Base-by-base conservation (phyloP, 305 asterid genomes). In the Solanum chacoense region DNA sequence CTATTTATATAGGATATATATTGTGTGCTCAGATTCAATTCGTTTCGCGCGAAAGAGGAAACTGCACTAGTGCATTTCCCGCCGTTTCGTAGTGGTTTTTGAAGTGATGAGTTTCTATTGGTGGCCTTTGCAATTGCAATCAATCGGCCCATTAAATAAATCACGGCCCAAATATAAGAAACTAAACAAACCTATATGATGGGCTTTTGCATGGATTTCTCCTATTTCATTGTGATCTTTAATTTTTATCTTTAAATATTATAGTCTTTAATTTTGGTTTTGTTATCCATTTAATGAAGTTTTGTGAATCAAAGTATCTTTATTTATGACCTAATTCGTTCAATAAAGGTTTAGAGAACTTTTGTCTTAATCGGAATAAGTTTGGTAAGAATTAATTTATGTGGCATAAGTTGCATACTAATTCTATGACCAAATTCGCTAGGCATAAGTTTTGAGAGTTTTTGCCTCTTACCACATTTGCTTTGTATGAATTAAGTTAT, bases 41-140 rank as follows among this genome's bases (percentile, higher is more conserved):
- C 55, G 84, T 87, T 90, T 87, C 89, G 94, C 94, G 93, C 93
- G 93, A 90, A 90, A 84, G n/a, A 87, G 77, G 78, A 55, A 65
- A 75, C 37, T 89, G 89, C 29, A 20, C 22, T 14, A n/a, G 32
- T 91, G 87, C 24, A 31, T 78, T 91, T 92, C 91, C 92, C 93
- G 93, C 93, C 91, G 72, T 88, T 85, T 38, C 65, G 67, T 72
- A 55, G 76, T 45, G 78, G 9, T 20, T 34, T 86, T 88, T 80
- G 38, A 87, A 87, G 73, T 37, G 55, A 14, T 29, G 84, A 71
- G 28, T 40, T 24, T 31, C 86, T 73, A 37, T 40, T 29, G 36
- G 38, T 28, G 72, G 40, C 32, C 4, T 31, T 55, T 50, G 87
- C n/a, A 84, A 63, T 31, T 84, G 29, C 74, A 20, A 84, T 31